Percentiles rank a stretch among this genome's conserved stretches.
Evolutionary conservation across 257 asterid genomes (phyloP).

Genomic region (Nicotiana tabacum): DNA sequence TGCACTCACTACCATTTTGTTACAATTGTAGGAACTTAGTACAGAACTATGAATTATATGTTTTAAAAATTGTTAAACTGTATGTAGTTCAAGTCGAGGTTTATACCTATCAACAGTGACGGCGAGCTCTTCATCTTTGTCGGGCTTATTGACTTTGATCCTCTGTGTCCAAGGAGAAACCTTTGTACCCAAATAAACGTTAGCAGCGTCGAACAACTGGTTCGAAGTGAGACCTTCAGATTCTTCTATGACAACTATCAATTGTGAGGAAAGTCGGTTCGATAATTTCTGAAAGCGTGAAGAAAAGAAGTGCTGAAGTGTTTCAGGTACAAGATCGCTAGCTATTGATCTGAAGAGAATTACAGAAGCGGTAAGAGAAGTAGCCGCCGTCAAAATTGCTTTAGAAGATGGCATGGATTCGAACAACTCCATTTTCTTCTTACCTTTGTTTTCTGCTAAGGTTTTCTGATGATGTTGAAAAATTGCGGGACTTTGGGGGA

Average conservation of each 20-base stretch:
- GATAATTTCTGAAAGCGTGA: conserved; percentile 36
- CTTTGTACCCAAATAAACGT: conserved; percentile 44
- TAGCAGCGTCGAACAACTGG: conserved; percentile 54
- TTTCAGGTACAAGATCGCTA: conserved; percentile 47
- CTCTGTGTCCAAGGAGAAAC: conserved; percentile 44
- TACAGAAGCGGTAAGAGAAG: conserved; percentile 42
- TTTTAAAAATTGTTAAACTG: background rate
- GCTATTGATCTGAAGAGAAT: conserved; percentile 47
- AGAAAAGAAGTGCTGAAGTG: conserved; percentile 31
- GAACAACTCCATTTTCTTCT: conserved; percentile 21
- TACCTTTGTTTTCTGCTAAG: background rate
- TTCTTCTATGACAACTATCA: conserved; percentile 57
- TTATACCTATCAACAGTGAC: conserved; percentile 40
- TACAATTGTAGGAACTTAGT: no score
- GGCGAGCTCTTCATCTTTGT: conserved; percentile 40
- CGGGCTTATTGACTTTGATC: conserved; percentile 56
- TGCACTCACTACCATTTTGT: no score
- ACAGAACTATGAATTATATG: no score
- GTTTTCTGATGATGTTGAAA: background rate
- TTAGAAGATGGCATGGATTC: conserved; percentile 40
- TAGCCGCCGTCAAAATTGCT: conserved; percentile 41
- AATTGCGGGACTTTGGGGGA: background rate
- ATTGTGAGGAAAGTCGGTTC: conserved; percentile 40
- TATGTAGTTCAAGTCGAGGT: background rate
- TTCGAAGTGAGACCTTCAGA: conserved; percentile 64